Evolutionary conservation across 805 yeast genomes (phyloP).

Genomic region (Metschnikowia vanudenii): DNA sequence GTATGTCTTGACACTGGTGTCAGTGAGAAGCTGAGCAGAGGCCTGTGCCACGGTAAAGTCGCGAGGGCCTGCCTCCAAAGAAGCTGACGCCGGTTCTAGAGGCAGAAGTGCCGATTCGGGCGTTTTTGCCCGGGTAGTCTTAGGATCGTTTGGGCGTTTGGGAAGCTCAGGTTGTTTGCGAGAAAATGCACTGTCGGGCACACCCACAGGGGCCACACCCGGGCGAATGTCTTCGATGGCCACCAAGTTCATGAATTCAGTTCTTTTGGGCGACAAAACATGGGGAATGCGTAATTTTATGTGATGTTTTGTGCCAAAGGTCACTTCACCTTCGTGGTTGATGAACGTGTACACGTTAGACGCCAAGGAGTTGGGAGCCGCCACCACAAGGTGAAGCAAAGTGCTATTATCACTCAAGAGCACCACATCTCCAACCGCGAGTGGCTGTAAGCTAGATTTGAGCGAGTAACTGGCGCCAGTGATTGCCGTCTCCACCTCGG

Average conservation of each 20-base stretch:
- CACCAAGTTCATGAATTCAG: conserved; percentile 29
- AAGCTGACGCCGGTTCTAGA: conserved; percentile 8
- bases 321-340: conserved; percentile 55
- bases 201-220: conserved; percentile 39
- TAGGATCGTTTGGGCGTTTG: neutral
- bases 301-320: conserved; percentile 42
- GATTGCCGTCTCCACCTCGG: conserved; percentile 4
- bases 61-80: conserved; percentile 6
- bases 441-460: conserved; percentile 10
- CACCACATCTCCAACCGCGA: conserved; percentile 63
- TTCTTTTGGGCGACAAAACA: conserved; percentile 43
- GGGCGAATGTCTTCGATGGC: conserved; percentile 29
- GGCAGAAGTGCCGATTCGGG: conserved; percentile 13
- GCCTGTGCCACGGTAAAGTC: conserved; percentile 35
- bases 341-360: conserved; percentile 59
- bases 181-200: conserved; percentile 31
- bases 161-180: conserved; percentile 21
- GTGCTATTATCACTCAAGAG: conserved; percentile 46
- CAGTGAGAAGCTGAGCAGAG: conserved; percentile 31
- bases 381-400: conserved; percentile 53
- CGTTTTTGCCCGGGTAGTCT: neutral
- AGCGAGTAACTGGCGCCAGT: conserved; percentile 9
- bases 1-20: conserved; percentile 36
- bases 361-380: conserved; percentile 46
- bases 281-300: conserved; percentile 55